Evolutionary conservation across 176 grass and related monocot genomes (phyloP), one percentile per base, ranked within the genome.

Genomic region (Dendrocalamus sinicus): DNA sequence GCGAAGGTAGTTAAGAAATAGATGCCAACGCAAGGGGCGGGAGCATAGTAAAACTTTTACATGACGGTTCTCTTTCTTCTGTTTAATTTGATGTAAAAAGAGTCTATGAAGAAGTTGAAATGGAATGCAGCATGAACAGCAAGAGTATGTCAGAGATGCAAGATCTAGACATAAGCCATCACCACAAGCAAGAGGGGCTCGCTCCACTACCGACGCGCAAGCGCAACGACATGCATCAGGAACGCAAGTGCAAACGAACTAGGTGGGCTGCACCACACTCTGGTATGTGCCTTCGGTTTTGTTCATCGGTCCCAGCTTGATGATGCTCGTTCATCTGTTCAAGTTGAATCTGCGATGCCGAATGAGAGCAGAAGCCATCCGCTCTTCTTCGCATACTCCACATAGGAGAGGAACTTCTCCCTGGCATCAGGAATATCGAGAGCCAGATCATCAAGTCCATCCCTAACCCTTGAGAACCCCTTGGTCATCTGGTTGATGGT

Each of bases 401-500:
- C 78, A 0, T 93, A 98, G 12, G 79, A 88, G 39, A 72, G 45
- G 75, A 95, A 95, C 85, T 98, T 98, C 76, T 92, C 91, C 78
- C 39, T 84, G 47, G 95, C 95, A 92, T 92, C 81, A 14, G 95
- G 95, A 70, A 98, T 93, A n/a, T 98, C 95, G 0, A 98, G 95
- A 64, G 95, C 95, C 85, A 98, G 87, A 72, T 98, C 95, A 74
- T 98, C 95, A 8, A 98, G 93, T 47, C 87, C 95, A 7, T 98
- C 93, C 83, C 89, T 77, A 28, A 98, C 93, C 86, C 93, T 95
- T 12, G 85, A 83, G 88, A 98, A 98, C 46, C 95, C 95, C 86
- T 98, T 98, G 74, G 91, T 95, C 87, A 98, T 92, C 87, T 98
- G 95, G 80, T 95, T 95, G 76, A 89, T 95, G 40, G 95, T 98